Conservation (phyloP, 2,329 filamentous ascomycete species). For the Trichoderma lentiforme region DNA sequence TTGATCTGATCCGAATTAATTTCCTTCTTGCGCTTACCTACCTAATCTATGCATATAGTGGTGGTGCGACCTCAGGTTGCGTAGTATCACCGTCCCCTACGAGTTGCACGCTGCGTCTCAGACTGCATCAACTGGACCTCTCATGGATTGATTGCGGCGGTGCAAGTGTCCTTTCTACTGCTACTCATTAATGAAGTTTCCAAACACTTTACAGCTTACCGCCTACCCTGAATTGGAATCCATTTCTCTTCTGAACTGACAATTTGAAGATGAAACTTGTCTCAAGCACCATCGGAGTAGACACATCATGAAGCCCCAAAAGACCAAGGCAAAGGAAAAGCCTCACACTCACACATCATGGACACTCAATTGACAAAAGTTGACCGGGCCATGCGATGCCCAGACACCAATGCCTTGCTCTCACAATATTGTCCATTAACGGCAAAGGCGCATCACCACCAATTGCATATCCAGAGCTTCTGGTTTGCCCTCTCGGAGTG, state of each 20-base stretch:
- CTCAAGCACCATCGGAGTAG: background rate
- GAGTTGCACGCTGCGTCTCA: background rate
- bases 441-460: background rate
- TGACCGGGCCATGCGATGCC: background rate
- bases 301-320: background rate
- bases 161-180: background rate
- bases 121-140: background rate
- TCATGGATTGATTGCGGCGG: background rate
- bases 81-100: background rate
- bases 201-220: background rate
- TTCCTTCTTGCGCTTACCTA: background rate
- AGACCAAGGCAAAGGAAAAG: background rate
- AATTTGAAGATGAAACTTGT: background rate
- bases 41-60: background rate
- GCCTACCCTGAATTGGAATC: background rate
- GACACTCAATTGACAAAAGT: background rate
- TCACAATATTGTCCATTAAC: slow-evolving; percentile 8
- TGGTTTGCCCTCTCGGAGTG: background rate
- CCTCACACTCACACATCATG: background rate
- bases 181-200: background rate
- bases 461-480: background rate
- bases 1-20: background rate
- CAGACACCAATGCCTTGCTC: background rate
- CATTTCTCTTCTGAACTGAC: background rate
- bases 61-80: background rate